phyloP scores from a whole-genome alignment of 345 rosid species.

The Populus alba region DNA sequence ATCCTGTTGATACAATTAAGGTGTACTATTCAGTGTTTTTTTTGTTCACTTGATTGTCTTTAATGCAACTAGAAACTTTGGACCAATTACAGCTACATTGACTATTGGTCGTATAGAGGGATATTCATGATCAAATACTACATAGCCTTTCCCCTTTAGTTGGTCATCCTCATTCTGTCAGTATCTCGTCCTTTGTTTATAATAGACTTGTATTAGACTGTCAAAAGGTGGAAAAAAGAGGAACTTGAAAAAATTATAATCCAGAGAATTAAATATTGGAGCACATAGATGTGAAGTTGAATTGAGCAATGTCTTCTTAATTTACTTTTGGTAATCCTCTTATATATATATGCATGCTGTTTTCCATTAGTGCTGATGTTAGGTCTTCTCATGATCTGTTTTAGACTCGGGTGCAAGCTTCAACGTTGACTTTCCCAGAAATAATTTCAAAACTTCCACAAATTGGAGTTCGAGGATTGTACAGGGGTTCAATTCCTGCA shows the following conservation, averaged over 20 bases:
- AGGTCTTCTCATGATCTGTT: constrained; percentile 6
- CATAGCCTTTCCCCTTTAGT: not conserved
- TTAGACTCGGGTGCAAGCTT: constrained; percentile 97
- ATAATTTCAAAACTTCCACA: constrained; percentile 86
- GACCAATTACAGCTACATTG: not conserved
- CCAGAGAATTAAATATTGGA: not conserved
- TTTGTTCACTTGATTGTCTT: not conserved
- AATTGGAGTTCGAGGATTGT: constrained; percentile 79
- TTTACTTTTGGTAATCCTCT: not conserved
- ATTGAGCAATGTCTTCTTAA: not conserved
- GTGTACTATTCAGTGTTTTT: constrained; percentile 27
- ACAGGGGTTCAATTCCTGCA: constrained; percentile 95
- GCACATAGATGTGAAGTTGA: not conserved
- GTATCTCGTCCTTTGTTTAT: not conserved
- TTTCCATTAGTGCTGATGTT: not conserved
- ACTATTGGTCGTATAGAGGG: not conserved
- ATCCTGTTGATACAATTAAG: constrained; percentile 91
- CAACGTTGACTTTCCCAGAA: constrained; percentile 76
- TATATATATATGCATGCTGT: not conserved
- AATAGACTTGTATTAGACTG: not conserved
- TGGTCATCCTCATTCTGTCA: not conserved
- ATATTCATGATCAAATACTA: not conserved
- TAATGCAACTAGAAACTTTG: not conserved
- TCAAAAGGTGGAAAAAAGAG: not conserved
- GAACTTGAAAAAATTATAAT: not conserved